phyloP scores from a whole-genome alignment of 106 monocot genomes.

The Dactylorhiza incarnata region DNA sequence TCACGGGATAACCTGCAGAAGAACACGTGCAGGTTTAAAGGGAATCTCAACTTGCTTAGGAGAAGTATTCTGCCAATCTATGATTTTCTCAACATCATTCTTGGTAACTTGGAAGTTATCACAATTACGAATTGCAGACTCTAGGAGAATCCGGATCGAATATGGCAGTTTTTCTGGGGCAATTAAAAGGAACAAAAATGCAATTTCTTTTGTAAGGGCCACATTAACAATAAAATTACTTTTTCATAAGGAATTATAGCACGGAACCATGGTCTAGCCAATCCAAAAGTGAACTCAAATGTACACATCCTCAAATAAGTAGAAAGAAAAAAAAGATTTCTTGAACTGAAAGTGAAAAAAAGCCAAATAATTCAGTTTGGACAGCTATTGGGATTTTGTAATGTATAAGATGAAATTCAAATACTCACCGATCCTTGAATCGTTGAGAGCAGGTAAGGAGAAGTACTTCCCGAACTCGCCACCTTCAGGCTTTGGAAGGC shows the following conservation, averaged over 20 bases:
- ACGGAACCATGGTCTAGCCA: not conserved
- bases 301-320: not conserved
- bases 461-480: conserved; percentile 64
- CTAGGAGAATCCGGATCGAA: conserved; percentile 78
- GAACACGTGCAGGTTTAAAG: conserved; percentile 96
- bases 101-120: conserved; percentile 86
- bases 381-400: not conserved
- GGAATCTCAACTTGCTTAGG: conserved; percentile 83
- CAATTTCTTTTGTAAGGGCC: not conserved
- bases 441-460: conserved; percentile 58
- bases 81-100: conserved; percentile 87
- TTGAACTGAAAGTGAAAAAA: not conserved
- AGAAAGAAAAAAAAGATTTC: not conserved
- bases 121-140: conserved; percentile 91
- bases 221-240: not conserved
- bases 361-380: not conserved
- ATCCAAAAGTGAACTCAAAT: not conserved
- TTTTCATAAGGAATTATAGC: not conserved
- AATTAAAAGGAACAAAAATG: not conserved
- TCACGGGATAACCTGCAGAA: conserved; percentile 61
- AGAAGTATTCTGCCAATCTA: conserved; percentile 92
- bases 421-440: conserved; percentile 55
- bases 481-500: conserved; percentile 52
- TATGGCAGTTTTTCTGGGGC: conserved; percentile 73
- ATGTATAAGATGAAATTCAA: not conserved